Evolutionary conservation across 1,139 yeast species (phyloP).

Genomic region (Sugiyamaella neomexicana): DNA sequence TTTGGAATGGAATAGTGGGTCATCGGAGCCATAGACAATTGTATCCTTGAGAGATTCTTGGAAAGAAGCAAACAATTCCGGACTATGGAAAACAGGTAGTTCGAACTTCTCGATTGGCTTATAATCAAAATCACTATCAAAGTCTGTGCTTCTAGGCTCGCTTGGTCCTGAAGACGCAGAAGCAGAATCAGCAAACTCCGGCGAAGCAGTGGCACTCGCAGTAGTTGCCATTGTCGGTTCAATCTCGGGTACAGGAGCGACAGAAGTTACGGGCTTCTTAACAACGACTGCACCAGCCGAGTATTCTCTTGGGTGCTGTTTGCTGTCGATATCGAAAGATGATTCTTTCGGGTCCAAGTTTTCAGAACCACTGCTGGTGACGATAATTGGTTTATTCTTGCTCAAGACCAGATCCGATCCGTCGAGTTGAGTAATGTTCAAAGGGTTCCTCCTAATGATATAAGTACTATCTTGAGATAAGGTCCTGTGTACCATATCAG

Average conservation of each 20-base stretch:
- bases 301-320: slow-evolving; percentile 7
- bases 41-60: slow-evolving; percentile 11
- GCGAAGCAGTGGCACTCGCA: neutral
- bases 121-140: neutral
- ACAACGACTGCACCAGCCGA: slow-evolving; percentile 4
- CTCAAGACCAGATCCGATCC: slow-evolving; percentile 37
- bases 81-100: slow-evolving; percentile 14
- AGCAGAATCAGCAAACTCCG: neutral
- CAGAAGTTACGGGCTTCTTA: slow-evolving; percentile 6
- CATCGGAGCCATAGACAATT: neutral
- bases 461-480: slow-evolving; percentile 32
- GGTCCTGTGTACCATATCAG: slow-evolving; percentile 27
- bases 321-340: slow-evolving; percentile 2
- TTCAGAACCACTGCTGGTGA: no score
- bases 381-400: neutral
- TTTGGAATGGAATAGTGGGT: neutral
- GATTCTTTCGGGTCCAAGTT: no score
- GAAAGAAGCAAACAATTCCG: slow-evolving; percentile 13
- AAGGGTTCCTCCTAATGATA: slow-evolving; percentile 32
- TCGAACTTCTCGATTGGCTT: slow-evolving; percentile 8
- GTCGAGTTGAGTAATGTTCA: slow-evolving; percentile 36
- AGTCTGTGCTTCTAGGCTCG: slow-evolving; percentile 4
- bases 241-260: neutral
- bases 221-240: slow-evolving; percentile 3
- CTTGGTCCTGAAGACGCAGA: slow-evolving; percentile 4